phyloP scores from a whole-genome alignment of 2,329 filamentous ascomycete species.

The Leptosphaerulina australis region DNA sequence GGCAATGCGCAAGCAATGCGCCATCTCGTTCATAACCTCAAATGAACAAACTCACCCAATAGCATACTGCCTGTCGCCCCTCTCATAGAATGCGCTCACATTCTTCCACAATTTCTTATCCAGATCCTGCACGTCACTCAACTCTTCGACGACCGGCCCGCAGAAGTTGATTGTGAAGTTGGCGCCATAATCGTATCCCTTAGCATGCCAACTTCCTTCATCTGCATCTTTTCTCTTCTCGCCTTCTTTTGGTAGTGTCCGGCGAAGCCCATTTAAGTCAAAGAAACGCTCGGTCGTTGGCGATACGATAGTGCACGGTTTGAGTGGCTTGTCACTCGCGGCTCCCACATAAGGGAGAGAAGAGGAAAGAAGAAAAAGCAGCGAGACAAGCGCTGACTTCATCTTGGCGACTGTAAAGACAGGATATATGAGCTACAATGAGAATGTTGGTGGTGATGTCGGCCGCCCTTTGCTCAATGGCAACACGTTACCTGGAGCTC shows the following conservation, averaged over 20 bases:
- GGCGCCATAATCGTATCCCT: conserved; percentile 76
- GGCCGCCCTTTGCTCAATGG: conserved; percentile 12
- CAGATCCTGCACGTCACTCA: conserved; percentile 69
- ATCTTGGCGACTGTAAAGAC: conserved; percentile 26
- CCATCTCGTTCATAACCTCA: too few relatives aligned
- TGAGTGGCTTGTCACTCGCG: conserved; percentile 52
- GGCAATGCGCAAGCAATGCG: too few relatives aligned
- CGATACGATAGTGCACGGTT: conserved; percentile 67
- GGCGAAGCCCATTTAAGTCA: conserved; percentile 64
- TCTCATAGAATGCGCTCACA: conserved; percentile 77
- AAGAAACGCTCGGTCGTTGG: conserved; percentile 67
- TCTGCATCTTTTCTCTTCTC: conserved; percentile 60
- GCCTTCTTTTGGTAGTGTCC: conserved; percentile 54
- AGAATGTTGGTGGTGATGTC: neutral
- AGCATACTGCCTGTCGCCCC: conserved; percentile 70
- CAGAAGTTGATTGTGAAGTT: conserved; percentile 89
- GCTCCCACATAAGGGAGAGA: conserved; percentile 41
- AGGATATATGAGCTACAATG: conserved; percentile 6
- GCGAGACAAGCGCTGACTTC: conserved; percentile 35
- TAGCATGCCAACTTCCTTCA: conserved; percentile 66
- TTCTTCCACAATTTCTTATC: conserved; percentile 69
- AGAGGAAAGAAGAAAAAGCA: conserved; percentile 40
- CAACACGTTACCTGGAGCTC: conserved; percentile 32
- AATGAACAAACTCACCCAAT: conserved; percentile 65
- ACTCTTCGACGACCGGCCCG: conserved; percentile 71